phyloP scores from a whole-genome alignment of 345 rosid genomes.

The Mallotus nudiflorus region DNA sequence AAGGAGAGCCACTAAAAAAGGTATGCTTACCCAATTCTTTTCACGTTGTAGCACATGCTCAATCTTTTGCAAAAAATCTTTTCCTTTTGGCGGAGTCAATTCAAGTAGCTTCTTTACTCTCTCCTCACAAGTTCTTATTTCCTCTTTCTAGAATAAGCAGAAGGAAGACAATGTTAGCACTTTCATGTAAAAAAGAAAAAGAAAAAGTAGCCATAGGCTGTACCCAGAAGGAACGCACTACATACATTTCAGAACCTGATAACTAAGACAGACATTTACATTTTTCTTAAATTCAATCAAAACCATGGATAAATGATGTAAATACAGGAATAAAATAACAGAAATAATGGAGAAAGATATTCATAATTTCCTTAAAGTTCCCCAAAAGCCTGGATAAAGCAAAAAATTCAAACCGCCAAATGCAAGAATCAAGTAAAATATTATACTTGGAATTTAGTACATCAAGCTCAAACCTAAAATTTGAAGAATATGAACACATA shows the following conservation, averaged over 20 bases:
- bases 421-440: too few species aligned
- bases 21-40: slow-evolving; percentile 82
- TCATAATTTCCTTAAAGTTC: background rate
- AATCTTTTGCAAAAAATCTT: slow-evolving; percentile 70
- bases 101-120: slow-evolving; percentile 84
- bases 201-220: background rate
- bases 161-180: background rate
- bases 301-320: background rate
- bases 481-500: too few species aligned
- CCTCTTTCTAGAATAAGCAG: slow-evolving; percentile 69
- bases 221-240: background rate
- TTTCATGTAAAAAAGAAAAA: background rate
- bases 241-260: background rate
- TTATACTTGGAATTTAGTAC: too few species aligned
- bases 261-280: background rate
- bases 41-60: slow-evolving; percentile 93
- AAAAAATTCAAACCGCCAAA: too few species aligned
- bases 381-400: background rate
- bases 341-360: background rate
- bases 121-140: slow-evolving; percentile 82
- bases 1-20: background rate
- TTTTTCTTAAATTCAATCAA: background rate
- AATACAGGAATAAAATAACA: background rate
- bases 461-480: too few species aligned
- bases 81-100: slow-evolving; percentile 93